Evolutionary conservation across 164 flowering plant species (phyloP), one percentile per base, ranked within the genome.

Genomic region (Annona squamosa): DNA sequence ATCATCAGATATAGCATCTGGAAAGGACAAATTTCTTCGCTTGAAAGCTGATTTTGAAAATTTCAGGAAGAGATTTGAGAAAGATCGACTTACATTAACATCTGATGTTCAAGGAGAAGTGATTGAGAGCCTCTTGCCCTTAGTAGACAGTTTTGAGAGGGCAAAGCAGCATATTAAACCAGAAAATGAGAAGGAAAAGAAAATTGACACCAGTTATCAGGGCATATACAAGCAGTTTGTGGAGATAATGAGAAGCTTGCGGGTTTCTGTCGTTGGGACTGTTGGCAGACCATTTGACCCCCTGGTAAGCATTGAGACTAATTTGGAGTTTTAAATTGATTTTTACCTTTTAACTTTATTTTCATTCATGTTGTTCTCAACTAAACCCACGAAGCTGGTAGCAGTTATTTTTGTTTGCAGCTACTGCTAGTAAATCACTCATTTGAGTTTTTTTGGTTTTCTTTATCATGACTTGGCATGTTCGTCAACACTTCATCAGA

Each of bases 201-300:
- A 87, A 81, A 93, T 95, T 63, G 88, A 87, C 78, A 75, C 87
- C 59, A 95, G 97, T 77, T 95, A 93, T 82, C 98, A 89, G 78
- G 97, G 98, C 17, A 95, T 95, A 74, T 93, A 95, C 85, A 95
- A 91, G 87, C 98, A 95, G 66, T 91, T 93, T 76, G 98, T 95
- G 76, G 98, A 95, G 79, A 85, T 84, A 48, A 77, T 93, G 95
- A 88, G 89, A 80, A 91, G 92, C 81, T 79, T 88, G 74, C 77
- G 68, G 2, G 97, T 95, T 19, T 76, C 97, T 76, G 91, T 75
- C 48, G 88, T 95, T 41, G 81, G 87, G 75, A 88, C 99, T 18
- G 89, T 90, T 52, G 99, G 99, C 46, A 93, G 88, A 82, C 92
- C 93, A 52, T 95, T 93, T 83, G 94, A 93, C 86, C 99, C 99